Evolutionary conservation across 2,329 filamentous ascomycete genomes (phyloP).

Genomic region (Didymella exigua): DNA sequence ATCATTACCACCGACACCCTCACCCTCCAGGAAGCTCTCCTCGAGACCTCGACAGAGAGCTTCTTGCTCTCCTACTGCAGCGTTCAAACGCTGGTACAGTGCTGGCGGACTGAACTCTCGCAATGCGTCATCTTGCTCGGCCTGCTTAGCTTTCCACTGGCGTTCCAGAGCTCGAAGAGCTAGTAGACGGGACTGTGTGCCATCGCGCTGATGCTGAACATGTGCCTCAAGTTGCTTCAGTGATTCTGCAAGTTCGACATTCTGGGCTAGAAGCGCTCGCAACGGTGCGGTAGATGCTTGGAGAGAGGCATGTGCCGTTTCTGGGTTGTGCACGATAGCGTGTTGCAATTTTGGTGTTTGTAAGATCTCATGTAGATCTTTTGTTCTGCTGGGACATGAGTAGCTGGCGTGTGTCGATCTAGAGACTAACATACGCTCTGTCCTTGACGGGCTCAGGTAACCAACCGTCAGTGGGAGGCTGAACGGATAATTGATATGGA

Average conservation of each 20-base stretch:
- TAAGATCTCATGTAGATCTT: slow-evolving; percentile 75
- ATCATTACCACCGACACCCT: slow-evolving; percentile 49
- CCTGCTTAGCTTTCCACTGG: slow-evolving; percentile 88
- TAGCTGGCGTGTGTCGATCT: slow-evolving; percentile 17
- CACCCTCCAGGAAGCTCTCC: slow-evolving; percentile 85
- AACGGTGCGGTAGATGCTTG: slow-evolving; percentile 68
- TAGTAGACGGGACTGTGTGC: slow-evolving; percentile 80
- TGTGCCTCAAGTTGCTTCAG: slow-evolving; percentile 66
- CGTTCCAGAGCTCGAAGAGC: slow-evolving; percentile 85
- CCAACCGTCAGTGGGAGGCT: slow-evolving; percentile 68
- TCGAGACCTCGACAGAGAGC: slow-evolving; percentile 80
- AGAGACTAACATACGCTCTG: slow-evolving; percentile 69
- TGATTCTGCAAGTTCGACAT: slow-evolving; percentile 71
- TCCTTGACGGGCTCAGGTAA: slow-evolving; percentile 76
- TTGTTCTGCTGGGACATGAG: slow-evolving; percentile 62
- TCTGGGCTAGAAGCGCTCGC: slow-evolving; percentile 68
- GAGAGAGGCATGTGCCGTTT: slow-evolving; percentile 74
- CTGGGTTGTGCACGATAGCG: slow-evolving; percentile 71
- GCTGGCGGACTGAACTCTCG: slow-evolving; percentile 84
- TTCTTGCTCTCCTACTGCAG: slow-evolving; percentile 82
- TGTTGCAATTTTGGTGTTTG: slow-evolving; percentile 69
- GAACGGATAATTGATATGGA: slow-evolving; percentile 25
- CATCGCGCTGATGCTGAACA: slow-evolving; percentile 66
- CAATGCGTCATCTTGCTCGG: slow-evolving; percentile 84
- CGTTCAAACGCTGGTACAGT: slow-evolving; percentile 79